Evolutionary conservation across 257 asterid genomes (phyloP).

Genomic region (Thymus quinquecostatus): DNA sequence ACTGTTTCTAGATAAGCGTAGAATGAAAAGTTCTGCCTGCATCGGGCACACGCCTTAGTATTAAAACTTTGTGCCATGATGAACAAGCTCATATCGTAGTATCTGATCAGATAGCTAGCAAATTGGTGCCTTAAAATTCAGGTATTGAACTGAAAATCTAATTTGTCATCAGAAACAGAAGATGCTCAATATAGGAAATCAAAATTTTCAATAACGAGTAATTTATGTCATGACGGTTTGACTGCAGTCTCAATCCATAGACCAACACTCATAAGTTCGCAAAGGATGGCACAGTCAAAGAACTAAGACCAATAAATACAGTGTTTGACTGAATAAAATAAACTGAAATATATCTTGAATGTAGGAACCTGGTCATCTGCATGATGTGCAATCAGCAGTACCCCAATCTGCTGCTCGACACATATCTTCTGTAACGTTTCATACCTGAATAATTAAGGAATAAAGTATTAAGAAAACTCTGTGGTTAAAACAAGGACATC

Average conservation of each 20-base stretch:
- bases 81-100: background rate
- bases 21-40: constrained; percentile 92
- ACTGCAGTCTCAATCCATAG: no score
- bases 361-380: constrained; percentile 90
- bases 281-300: constrained; percentile 9
- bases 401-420: constrained; percentile 51
- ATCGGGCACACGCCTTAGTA: constrained; percentile 37
- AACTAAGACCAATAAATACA: background rate
- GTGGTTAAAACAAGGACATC: background rate
- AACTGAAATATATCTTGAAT: constrained; percentile 18
- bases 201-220: background rate
- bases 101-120: constrained; percentile 5
- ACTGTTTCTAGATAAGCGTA: constrained; percentile 84
- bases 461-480: background rate
- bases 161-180: constrained; percentile 4
- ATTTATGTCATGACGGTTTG: no score
- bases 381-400: constrained; percentile 86
- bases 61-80: constrained; percentile 22
- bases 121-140: background rate
- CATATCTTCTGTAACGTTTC: constrained; percentile 66
- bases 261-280: background rate
- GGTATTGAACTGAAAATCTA: background rate
- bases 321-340: constrained; percentile 4
- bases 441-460: constrained; percentile 54
- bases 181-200: background rate